Evolutionary conservation across 495 filamentous ascomycete genomes (phyloP).

Genomic region (Lepraria neglecta): DNA sequence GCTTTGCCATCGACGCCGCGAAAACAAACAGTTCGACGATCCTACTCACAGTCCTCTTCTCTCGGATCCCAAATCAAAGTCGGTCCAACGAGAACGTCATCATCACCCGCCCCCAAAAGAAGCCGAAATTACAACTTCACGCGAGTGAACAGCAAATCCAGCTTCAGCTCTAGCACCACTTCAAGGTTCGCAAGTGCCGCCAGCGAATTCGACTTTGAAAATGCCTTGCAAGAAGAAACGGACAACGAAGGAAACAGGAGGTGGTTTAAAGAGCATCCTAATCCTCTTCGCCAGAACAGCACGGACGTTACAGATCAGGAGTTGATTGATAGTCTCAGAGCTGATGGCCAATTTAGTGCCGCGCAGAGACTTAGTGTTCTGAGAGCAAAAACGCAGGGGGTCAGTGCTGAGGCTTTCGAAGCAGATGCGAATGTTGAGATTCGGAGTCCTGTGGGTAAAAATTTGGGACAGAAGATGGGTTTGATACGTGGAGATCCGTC

Average conservation of each 20-base stretch:
- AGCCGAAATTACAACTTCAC: background rate
- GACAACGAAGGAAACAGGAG: conserved; percentile 15
- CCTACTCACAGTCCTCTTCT: conserved; percentile 18
- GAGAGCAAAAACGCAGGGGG: conserved; percentile 11
- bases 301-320: conserved; percentile 14
- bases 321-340: conserved; percentile 13
- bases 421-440: conserved; percentile 42
- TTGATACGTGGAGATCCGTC: conserved; percentile 80
- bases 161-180: conserved; percentile 11
- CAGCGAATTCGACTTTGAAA: conserved; percentile 12
- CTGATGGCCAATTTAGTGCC: conserved; percentile 10
- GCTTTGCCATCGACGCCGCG: background rate
- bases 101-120: conserved; percentile 6
- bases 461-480: conserved; percentile 33
- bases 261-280: conserved; percentile 10
- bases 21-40: conserved; percentile 1
- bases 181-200: conserved; percentile 16
- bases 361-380: conserved; percentile 18
- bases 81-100: conserved; percentile 2
- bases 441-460: conserved; percentile 55
- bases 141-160: conserved; percentile 10
- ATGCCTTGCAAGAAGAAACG: conserved; percentile 10
- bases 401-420: background rate
- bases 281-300: conserved; percentile 12
- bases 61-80: conserved; percentile 10